Conservation (phyloP, 495 filamentous ascomycete genomes). For the Penicillium silybi region DNA sequence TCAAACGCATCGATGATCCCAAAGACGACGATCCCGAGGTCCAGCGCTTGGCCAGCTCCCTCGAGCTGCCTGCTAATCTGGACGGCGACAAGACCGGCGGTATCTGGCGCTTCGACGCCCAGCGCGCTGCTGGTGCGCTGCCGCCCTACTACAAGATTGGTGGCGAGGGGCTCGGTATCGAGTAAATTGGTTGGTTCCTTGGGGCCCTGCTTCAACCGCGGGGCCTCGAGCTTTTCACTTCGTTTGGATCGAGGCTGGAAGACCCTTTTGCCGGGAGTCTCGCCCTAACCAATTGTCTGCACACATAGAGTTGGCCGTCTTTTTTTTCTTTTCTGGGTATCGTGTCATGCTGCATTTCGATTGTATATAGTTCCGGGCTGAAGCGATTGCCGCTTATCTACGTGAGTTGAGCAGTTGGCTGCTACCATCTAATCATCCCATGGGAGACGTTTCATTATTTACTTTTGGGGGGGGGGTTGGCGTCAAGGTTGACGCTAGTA, state of each 20-base stretch:
- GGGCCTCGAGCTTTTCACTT: conserved; percentile 4
- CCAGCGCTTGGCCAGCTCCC: conserved; percentile 50
- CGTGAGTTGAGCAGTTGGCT: conserved; percentile 6
- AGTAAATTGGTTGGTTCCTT: conserved; percentile 12
- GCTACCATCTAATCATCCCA: conserved; percentile 19
- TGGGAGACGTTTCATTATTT: too few species aligned
- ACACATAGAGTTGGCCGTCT: conserved; percentile 23
- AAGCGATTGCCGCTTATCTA: conserved; percentile 7
- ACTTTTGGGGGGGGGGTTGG: too few species aligned
- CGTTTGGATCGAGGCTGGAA: conserved; percentile 3
- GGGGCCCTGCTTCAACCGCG: background rate
- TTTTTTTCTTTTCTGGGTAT: conserved; percentile 7
- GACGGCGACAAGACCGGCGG: conserved; percentile 83
- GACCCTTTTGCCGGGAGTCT: background rate
- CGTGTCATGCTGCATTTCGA: conserved; percentile 20
- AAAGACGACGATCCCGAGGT: conserved; percentile 54
- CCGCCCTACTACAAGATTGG: conserved; percentile 43
- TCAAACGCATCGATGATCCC: conserved; percentile 50
- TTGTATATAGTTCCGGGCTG: conserved; percentile 25
- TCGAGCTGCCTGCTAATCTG: conserved; percentile 47
- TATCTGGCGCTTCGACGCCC: conserved; percentile 77
- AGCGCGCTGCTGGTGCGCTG: conserved; percentile 52
- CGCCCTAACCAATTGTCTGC: conserved; percentile 8
- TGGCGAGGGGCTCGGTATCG: conserved; percentile 38
- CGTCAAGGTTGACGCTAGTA: background rate